Evolutionary conservation across 1,284 basidiomycete species (phyloP), one percentile per base, ranked within the genome.

Genomic region (Spongiforma sp.): DNA sequence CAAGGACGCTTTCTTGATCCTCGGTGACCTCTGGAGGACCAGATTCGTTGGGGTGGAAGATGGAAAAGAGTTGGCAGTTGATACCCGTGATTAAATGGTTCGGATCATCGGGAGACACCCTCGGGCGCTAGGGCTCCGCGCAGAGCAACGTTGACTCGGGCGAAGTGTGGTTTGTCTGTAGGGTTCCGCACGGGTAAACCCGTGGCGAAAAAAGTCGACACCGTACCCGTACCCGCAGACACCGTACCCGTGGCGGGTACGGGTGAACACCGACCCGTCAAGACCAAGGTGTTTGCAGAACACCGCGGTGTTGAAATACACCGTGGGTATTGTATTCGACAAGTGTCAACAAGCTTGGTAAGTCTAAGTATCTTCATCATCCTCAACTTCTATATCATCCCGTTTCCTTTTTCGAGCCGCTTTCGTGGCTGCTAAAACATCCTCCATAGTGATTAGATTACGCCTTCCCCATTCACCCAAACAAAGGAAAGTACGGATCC

Each of bases 101-200:
- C 14, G 73, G 71, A 34, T 72, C 73, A 24, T 75, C 62, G 1
- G 73, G 73, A 32, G 73, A 72, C 57, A 72, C 59, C 24, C 72
- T 75, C 7, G 17, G 3, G 4, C 62, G 71, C 19, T 36, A 66
- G 2, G 69, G 65, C 34, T 64, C 62, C 11, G 73, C 71, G 19
- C 73, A 72, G 12, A 75, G 57, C 62, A 32, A 54, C 3, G 63
- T 60, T 10, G 63, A 52, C 30, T 68, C 60, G 19, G 60, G 56
- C 15, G 30, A 33, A 15, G 67, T 59, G 36, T 64, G 26, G 26
- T 75, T 75, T 1, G 24, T 43, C n/a, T n/a, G n/a, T n/a, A n/a
- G n/a, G n/a, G n/a, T n/a, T n/a, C n/a, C n/a, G n/a, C n/a, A n/a
- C n/a, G n/a, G n/a, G n/a, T n/a, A n/a, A n/a, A n/a, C n/a, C n/a